Conservation (phyloP, 2,329 filamentous ascomycete genomes). For the Fonsecaea pedrosoi region DNA sequence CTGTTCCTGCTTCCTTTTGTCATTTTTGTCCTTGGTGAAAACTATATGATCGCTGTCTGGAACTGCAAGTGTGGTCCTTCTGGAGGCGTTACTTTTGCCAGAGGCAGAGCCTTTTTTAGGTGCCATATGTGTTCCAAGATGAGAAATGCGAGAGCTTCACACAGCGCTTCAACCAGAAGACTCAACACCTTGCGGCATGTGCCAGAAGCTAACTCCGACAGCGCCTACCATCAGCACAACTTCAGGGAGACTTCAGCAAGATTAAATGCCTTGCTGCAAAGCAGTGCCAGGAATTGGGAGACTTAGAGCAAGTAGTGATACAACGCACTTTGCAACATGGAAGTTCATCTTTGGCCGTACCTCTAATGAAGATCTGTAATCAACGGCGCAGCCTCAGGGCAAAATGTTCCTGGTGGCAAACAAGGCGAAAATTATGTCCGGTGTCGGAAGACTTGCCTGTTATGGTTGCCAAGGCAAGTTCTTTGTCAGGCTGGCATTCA, state of each 20-base stretch:
- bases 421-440: conserved; percentile 3
- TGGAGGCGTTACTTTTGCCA: conserved; percentile 29
- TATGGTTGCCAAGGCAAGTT: neutral
- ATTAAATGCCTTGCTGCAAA: neutral
- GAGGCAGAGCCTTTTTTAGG: conserved; percentile 37
- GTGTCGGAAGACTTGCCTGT: conserved; percentile 20
- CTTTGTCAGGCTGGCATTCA: conserved; percentile 16
- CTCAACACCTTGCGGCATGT: neutral
- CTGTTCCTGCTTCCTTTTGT: conserved; percentile 42
- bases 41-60: conserved; percentile 44
- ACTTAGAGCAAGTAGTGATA: neutral
- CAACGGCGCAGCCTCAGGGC: neutral
- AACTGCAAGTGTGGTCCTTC: conserved; percentile 28
- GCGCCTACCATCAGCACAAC: neutral
- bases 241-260: neutral
- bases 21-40: conserved; percentile 39
- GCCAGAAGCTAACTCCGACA: neutral
- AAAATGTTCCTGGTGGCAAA: neutral
- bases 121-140: conserved; percentile 26
- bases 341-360: neutral
- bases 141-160: neutral
- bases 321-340: neutral
- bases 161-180: neutral
- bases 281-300: neutral
- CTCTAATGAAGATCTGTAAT: neutral